Conservation (phyloP, 345 rosid genomes). For the Gossypium turneri region DNA sequence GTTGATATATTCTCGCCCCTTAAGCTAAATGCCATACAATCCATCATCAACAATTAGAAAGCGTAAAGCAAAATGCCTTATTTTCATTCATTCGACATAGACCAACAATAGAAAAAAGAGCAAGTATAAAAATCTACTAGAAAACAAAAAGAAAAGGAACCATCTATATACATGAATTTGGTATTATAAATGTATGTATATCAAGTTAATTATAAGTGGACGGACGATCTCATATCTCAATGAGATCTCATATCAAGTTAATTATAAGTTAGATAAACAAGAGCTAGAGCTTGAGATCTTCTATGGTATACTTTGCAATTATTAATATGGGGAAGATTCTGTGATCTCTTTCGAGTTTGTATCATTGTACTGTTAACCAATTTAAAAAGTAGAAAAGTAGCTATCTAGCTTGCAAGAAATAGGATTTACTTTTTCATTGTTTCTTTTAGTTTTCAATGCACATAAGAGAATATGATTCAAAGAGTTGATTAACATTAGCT, state of each 20-base stretch:
- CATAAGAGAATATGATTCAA: not conserved
- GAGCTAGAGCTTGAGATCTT: not conserved
- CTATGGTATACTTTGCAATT: constrained; percentile 2
- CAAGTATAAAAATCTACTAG: not conserved
- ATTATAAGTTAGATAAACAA: too few relatives aligned
- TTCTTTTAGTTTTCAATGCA: not conserved
- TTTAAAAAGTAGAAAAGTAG: not conserved
- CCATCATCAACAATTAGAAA: too few relatives aligned
- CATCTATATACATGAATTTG: not conserved
- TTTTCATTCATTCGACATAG: not conserved
- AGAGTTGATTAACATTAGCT: not conserved
- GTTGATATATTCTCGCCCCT: too few relatives aligned
- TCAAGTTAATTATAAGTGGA: not conserved
- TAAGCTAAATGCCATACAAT: too few relatives aligned
- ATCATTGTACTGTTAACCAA: too few relatives aligned
- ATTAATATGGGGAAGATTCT: not conserved
- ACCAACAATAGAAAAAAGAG: not conserved
- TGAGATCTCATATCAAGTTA: too few relatives aligned
- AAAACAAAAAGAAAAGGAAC: not conserved
- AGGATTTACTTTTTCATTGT: not conserved
- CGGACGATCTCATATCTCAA: constrained; percentile 2
- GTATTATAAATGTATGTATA: too few relatives aligned
- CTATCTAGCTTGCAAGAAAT: not conserved
- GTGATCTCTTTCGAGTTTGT: not conserved
- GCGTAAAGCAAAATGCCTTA: not conserved